Evolutionary conservation across 139 green algal species (phyloP).

Genomic region (Micractinium sp.): DNA sequence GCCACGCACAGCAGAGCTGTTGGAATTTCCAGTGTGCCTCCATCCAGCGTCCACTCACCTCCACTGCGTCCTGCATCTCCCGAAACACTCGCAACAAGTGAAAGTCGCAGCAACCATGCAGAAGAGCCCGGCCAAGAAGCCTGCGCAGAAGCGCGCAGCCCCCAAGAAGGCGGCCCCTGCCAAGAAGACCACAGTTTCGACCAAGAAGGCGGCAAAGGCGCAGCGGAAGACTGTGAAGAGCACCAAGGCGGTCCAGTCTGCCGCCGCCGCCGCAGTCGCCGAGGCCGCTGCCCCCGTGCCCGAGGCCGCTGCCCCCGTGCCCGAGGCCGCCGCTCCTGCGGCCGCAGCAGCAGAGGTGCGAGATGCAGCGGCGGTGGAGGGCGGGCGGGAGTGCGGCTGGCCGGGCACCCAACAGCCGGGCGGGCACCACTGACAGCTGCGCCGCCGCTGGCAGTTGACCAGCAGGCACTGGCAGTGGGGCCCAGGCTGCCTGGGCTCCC

Average conservation of each 20-base stretch:
- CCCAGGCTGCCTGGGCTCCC: background rate
- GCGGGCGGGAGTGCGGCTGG: background rate
- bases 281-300: background rate
- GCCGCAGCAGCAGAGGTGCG: background rate
- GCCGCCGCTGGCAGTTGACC: background rate
- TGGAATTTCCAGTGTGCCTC: background rate
- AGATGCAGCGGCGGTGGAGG: too few species aligned
- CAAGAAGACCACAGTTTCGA: background rate
- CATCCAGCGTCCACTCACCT: background rate
- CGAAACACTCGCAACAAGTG: too few species aligned
- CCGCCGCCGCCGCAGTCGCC: background rate
- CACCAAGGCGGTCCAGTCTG: conserved; percentile 11
- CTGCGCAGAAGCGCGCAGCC: background rate
- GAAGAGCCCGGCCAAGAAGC: conserved; percentile 8
- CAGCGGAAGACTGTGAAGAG: background rate
- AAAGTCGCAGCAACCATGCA: background rate
- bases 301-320: background rate
- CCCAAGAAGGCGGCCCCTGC: conserved; percentile 5
- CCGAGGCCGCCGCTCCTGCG: background rate
- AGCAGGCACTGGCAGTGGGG: background rate
- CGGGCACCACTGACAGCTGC: background rate
- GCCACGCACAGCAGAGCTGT: background rate
- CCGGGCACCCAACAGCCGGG: background rate
- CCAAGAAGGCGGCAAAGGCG: conserved; percentile 14
- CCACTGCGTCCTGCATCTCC: too few species aligned